Conservation (phyloP, 305 asterid species). For the Fraxinus paxiana region DNA sequence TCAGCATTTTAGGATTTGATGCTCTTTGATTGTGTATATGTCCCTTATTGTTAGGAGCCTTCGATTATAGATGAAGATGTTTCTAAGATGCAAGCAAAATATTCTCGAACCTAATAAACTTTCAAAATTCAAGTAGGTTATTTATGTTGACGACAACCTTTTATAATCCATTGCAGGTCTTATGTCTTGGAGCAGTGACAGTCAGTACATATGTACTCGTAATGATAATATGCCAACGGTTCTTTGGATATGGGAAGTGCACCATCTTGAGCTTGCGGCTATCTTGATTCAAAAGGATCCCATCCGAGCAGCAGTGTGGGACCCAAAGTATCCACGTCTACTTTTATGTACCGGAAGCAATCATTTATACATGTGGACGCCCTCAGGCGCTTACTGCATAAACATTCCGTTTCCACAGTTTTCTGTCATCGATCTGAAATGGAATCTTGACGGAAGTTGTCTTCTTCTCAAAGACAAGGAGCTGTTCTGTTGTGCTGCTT, state of each 20-base stretch:
- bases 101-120: background rate
- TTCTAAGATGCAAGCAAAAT: background rate
- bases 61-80: background rate
- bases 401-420: slow-evolving; percentile 70
- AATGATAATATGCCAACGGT: slow-evolving; percentile 95
- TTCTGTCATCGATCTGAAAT: slow-evolving; percentile 66
- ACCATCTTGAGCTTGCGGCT: slow-evolving; percentile 85
- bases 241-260: slow-evolving; percentile 95
- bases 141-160: background rate
- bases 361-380: slow-evolving; percentile 94
- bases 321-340: slow-evolving; percentile 69
- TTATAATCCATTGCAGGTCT: slow-evolving; percentile 55
- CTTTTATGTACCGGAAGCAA: slow-evolving; percentile 77
- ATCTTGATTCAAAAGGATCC: slow-evolving; percentile 90
- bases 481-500: slow-evolving; percentile 78
- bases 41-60: background rate
- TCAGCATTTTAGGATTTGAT: background rate
- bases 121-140: background rate
- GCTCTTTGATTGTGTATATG: background rate
- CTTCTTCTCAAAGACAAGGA: slow-evolving; percentile 88
- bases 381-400: slow-evolving; percentile 82
- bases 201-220: slow-evolving; percentile 80
- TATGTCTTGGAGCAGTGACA: slow-evolving; percentile 87
- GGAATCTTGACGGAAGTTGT: slow-evolving; percentile 86
- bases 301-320: slow-evolving; percentile 84